Evolutionary conservation across 2,329 filamentous ascomycete species (phyloP), one percentile per base, ranked within the genome.

Genomic region (Exserohilum turcica): DNA sequence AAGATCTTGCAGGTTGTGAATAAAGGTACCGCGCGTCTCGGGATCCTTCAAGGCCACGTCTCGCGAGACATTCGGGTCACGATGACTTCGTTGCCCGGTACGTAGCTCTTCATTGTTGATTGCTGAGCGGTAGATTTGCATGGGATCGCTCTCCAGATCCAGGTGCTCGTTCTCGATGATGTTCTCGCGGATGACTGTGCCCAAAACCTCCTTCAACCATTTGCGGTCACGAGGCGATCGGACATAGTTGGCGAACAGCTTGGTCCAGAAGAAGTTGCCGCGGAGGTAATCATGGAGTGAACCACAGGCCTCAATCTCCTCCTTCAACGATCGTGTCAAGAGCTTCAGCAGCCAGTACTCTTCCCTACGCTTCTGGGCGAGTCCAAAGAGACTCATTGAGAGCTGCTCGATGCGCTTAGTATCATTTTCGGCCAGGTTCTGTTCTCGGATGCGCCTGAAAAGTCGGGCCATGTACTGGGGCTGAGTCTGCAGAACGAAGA

Each of bases 61-160:
- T 57, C 92, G 86, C 0, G 91, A 89, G 29, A 99, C 88, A 63
- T 97, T 92, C 12, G 91, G 85, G 29, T 87, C 89, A 57, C 94
- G 84, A 43, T 84, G 84, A 72, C 92, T 96, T 16, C 91, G 86
- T 60, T 86, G 86, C 4, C 94, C 94, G 0, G 94, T 99, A 15
- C 91, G 87, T 19, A 99, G 85, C 76, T 99, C 94, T 74, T 97
- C 93, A 66, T 99, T 96, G 78, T 95, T 97, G 77, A 99, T 95
- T 12, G 91, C 88, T 5, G 92, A 94, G 36, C 90, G 86, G 76
- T 99, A 97, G 52, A 99, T 99, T 65, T 97, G 93, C 80, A 97
- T 88, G 0, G 94, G 94, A 69, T 99, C 94, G 72, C 93, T 97
- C 76, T 99, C 94, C 21, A 99, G 81, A 71, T 99, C 93, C 29